These are phyloP conservation scores for Boletellus ananiceps DNA, from an alignment of 768 basidiomycete species.

Conservation along the genomic window DNA sequence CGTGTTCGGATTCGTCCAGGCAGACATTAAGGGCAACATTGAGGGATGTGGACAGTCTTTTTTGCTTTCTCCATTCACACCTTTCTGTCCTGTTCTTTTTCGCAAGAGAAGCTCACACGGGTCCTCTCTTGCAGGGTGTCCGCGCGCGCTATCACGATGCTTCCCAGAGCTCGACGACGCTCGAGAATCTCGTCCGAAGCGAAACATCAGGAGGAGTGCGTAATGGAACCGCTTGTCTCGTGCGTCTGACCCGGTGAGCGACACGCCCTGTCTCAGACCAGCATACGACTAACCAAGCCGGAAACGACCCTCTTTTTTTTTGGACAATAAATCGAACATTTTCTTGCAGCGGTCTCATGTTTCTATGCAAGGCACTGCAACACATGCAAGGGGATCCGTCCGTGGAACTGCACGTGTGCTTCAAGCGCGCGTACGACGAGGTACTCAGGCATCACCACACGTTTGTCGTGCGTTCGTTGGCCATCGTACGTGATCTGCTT, in stretches of 20 bases:
- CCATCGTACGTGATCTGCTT: slow-evolving; percentile 23
- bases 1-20: slow-evolving; percentile 71
- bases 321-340: too few relatives aligned
- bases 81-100: background rate
- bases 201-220: slow-evolving; percentile 42
- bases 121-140: slow-evolving; percentile 49
- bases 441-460: slow-evolving; percentile 64
- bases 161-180: slow-evolving; percentile 44
- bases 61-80: slow-evolving; percentile 9
- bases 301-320: too few relatives aligned
- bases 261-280: slow-evolving; percentile 17
- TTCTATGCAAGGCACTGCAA: slow-evolving; percentile 64
- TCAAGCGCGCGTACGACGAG: slow-evolving; percentile 65
- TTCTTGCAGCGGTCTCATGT: slow-evolving; percentile 62
- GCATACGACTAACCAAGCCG: background rate
- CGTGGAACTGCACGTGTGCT: slow-evolving; percentile 60
- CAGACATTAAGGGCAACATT: slow-evolving; percentile 66
- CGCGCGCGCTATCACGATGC: slow-evolving; percentile 46
- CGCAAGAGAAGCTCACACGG: slow-evolving; percentile 12
- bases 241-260: slow-evolving; percentile 59
- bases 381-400: slow-evolving; percentile 53
- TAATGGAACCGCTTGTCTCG: slow-evolving; percentile 57
- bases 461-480: slow-evolving; percentile 57
- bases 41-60: slow-evolving; percentile 37
- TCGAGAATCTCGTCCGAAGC: slow-evolving; percentile 55